phyloP scores from a whole-genome alignment of 78 protist genomes.

The Chrysochromulina parva region DNA sequence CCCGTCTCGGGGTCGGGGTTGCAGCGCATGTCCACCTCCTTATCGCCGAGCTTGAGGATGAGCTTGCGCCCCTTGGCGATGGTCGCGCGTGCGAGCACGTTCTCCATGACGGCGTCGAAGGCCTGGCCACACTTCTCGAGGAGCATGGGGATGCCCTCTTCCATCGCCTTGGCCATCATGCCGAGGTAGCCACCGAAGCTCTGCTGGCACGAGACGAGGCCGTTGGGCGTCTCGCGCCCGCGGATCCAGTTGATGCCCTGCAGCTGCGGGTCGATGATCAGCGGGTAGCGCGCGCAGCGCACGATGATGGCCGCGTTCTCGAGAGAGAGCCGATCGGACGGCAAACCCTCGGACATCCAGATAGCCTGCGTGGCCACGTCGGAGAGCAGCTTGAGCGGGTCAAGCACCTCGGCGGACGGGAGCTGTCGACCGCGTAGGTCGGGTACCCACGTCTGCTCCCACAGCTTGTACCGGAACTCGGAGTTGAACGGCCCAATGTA shows the following conservation, averaged over 20 bases:
- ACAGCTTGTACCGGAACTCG: conserved; percentile 41
- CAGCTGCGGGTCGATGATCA: conserved; percentile 90
- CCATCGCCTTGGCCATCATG: conserved; percentile 35
- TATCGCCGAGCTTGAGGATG: conserved; percentile 54
- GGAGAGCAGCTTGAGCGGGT: conserved; percentile 33
- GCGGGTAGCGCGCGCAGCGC: conserved; percentile 79
- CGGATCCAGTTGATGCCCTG: conserved; percentile 70
- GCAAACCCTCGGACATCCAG: conserved; percentile 86
- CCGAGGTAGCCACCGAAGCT: conserved; percentile 5
- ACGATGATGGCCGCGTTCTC: conserved; percentile 80
- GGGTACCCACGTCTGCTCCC: conserved; percentile 4
- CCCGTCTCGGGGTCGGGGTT: background rate
- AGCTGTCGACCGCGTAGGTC: background rate
- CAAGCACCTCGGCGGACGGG: conserved; percentile 26
- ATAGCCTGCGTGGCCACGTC: conserved; percentile 63
- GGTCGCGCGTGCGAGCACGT: conserved; percentile 53
- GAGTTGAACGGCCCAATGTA: conserved; percentile 77
- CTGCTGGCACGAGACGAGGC: conserved; percentile 21
- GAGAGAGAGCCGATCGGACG: conserved; percentile 83
- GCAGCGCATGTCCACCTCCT: conserved; percentile 53
- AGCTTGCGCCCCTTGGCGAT: conserved; percentile 56
- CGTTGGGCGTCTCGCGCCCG: conserved; percentile 25
- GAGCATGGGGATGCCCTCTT: conserved; percentile 59
- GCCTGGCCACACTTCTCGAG: conserved; percentile 63
- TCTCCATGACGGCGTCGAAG: conserved; percentile 69